Percentiles rank a stretch among this genome's conserved stretches.
Evolutionary conservation across 2,329 filamentous ascomycete species (phyloP).

Genomic region (Myrmaecium sp.): DNA sequence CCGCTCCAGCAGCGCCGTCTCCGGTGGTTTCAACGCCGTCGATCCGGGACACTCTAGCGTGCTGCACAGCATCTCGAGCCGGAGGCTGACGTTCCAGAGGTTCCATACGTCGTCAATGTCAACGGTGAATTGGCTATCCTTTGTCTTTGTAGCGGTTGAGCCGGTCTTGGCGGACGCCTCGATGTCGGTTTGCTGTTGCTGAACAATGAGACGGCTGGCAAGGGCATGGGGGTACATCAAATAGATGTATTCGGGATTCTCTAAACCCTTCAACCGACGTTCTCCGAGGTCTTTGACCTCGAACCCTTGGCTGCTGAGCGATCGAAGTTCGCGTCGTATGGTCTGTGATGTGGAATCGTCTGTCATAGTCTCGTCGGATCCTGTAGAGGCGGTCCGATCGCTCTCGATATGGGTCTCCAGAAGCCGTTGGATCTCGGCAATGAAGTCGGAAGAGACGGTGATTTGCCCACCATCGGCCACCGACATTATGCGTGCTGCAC

Average conservation of each 20-base stretch:
- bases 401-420: conserved; percentile 77
- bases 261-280: conserved; percentile 85
- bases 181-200: conserved; percentile 36
- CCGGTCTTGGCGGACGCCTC: conserved; percentile 28
- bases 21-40: conserved; percentile 54
- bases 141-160: conserved; percentile 41
- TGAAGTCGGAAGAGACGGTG: conserved; percentile 91
- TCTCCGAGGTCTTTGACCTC: conserved; percentile 95
- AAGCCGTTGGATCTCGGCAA: conserved; percentile 83
- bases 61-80: conserved; percentile 86
- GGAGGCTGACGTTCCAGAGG: conserved; percentile 74
- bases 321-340: conserved; percentile 75
- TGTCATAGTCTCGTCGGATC: conserved; percentile 56
- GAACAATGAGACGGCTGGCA: conserved; percentile 59
- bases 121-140: conserved; percentile 53
- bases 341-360: conserved; percentile 58
- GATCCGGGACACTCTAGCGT: conserved; percentile 56
- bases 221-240: conserved; percentile 86
- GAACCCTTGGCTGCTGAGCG: conserved; percentile 80
- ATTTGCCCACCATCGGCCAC: conserved; percentile 96
- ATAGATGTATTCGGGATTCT: conserved; percentile 93
- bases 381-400: conserved; percentile 51
- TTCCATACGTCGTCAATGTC: conserved; percentile 77
- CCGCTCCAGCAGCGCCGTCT: conserved; percentile 65
- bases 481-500: conserved; percentile 80